Evolutionary conservation across 306 rosid genomes (phyloP).

Genomic region (Urtica urens): DNA sequence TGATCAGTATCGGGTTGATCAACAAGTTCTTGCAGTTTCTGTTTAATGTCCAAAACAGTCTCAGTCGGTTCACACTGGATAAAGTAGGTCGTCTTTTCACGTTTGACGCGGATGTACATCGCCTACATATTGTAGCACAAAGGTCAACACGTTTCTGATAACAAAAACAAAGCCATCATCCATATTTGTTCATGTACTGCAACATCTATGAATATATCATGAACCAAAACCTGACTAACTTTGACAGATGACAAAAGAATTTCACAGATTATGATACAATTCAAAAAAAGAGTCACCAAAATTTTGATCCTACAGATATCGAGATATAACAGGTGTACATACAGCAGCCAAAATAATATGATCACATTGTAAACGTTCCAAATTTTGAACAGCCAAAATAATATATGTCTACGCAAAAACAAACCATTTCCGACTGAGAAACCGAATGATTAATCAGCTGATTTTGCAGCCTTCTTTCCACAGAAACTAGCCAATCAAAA

Average conservation of each 20-base stretch:
- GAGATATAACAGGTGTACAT: not conserved
- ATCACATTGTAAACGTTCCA: too few species aligned
- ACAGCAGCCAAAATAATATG: too few species aligned
- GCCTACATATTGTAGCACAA: conserved; percentile 47
- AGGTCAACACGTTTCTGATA: not conserved
- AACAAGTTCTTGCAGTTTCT: conserved; percentile 55
- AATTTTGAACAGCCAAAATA: too few species aligned
- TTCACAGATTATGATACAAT: too few species aligned
- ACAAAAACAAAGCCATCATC: not conserved
- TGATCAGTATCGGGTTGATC: conserved; percentile 59
- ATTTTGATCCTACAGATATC: not conserved
- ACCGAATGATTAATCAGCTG: not conserved
- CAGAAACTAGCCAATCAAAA: not conserved
- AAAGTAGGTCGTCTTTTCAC: conserved; percentile 73
- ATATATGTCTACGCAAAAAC: not conserved
- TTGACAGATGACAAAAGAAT: too few species aligned
- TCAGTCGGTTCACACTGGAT: conserved; percentile 87
- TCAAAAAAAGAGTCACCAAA: not conserved
- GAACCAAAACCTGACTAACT: not conserved
- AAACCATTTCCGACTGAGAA: not conserved
- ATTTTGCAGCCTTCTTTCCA: not conserved
- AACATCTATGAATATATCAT: not conserved
- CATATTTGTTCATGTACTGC: not conserved
- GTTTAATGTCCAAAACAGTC: conserved; percentile 59
- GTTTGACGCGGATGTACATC: conserved; percentile 84